Evolutionary conservation across 2,329 filamentous ascomycete species (phyloP).

Genomic region (Colletotrichum kahawae): DNA sequence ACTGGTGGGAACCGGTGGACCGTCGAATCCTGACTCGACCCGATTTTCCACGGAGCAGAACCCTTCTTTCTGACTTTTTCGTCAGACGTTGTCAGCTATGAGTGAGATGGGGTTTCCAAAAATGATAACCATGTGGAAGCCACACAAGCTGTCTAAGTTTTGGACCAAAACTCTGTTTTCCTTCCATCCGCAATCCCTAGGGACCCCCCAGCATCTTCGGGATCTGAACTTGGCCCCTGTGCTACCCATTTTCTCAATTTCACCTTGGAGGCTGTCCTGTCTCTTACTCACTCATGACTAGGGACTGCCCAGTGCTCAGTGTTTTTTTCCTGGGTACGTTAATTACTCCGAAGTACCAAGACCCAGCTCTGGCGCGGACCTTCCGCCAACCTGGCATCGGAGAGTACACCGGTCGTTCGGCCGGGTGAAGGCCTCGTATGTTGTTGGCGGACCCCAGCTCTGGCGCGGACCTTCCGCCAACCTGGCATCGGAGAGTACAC

Average conservation of each 20-base stretch:
- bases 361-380: not conserved
- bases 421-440: not conserved
- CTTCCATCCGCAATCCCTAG: not conserved
- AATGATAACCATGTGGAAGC: slow-evolving; percentile 24
- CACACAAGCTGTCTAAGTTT: slow-evolving; percentile 11
- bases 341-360: not conserved
- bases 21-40: slow-evolving; percentile 11
- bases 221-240: slow-evolving; percentile 16
- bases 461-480: not conserved
- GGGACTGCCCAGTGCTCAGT: not conserved
- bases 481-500: slow-evolving; percentile 7
- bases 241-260: not conserved
- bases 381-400: not conserved
- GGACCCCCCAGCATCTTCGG: slow-evolving; percentile 3
- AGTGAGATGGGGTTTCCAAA: slow-evolving; percentile 16
- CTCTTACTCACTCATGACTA: not conserved
- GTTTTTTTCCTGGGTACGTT: not conserved
- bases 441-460: not conserved
- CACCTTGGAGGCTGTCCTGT: not conserved
- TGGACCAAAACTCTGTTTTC: slow-evolving; percentile 20
- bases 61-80: slow-evolving; percentile 9
- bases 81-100: slow-evolving; percentile 12
- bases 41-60: slow-evolving; percentile 10
- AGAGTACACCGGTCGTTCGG: not conserved
- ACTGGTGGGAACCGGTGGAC: slow-evolving; percentile 19